phyloP scores from a whole-genome alignment of 805 yeast genomes.

The Diddensiella transvaalensis region DNA sequence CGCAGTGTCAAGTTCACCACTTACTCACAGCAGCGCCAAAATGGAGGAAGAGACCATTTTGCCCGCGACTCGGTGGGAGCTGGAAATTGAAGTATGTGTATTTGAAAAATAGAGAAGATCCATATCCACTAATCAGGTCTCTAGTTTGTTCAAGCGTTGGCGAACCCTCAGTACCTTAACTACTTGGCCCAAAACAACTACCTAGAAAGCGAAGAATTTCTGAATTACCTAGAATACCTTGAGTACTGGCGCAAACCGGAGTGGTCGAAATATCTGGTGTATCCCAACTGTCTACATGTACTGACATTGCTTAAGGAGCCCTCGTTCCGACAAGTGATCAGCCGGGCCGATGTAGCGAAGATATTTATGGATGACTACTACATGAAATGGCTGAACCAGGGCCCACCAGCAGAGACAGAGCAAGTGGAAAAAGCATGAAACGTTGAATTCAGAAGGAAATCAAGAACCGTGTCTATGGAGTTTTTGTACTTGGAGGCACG shows the following conservation, averaged over 20 bases:
- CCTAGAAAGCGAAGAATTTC: constrained; percentile 65
- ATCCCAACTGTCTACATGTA: constrained; percentile 85
- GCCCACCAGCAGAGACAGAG: neutral
- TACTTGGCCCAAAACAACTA: constrained; percentile 81
- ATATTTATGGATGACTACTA: constrained; percentile 41
- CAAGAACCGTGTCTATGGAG: neutral
- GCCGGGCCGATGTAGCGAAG: constrained; percentile 40
- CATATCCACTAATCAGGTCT: neutral
- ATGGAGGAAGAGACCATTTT: constrained; percentile 18
- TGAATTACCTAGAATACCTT: constrained; percentile 72
- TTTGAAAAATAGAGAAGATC: neutral
- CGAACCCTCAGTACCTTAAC: constrained; percentile 83
- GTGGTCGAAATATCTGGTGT: constrained; percentile 65
- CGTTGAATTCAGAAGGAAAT: no score
- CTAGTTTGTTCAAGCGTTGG: constrained; percentile 83
- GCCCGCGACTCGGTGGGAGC: constrained; percentile 81
- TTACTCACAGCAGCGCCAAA: no score
- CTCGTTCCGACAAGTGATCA: constrained; percentile 38
- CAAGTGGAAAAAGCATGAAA: no score
- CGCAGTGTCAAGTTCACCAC: no score
- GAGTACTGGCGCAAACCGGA: constrained; percentile 81
- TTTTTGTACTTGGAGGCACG: neutral
- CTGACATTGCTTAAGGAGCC: constrained; percentile 52
- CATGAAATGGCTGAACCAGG: constrained; percentile 34
- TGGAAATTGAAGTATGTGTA: constrained; percentile 66